Conservation (phyloP, 176 grass and related monocot species). For the Ensete glaucum region DNA sequence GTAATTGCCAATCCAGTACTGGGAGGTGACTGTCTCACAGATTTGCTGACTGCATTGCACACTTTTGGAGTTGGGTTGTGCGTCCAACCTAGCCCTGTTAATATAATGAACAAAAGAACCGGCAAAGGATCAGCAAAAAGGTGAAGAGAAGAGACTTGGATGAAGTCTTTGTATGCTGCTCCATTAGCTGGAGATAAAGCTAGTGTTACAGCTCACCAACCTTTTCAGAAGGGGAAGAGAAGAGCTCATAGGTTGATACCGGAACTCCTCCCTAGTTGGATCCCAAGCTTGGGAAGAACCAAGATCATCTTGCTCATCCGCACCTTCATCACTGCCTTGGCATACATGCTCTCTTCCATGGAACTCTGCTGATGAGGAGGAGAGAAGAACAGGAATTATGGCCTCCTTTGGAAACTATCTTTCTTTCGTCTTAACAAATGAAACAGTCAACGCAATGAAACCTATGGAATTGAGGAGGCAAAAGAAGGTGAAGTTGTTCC, state of each 20-base stretch:
- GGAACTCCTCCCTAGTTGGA: background rate
- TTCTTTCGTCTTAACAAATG: too few relatives aligned
- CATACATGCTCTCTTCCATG: background rate
- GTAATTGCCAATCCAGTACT: conserved; percentile 10
- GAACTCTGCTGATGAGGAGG: background rate
- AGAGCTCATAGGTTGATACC: conserved; percentile 2
- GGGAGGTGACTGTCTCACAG: conserved; percentile 3
- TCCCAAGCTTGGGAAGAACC: background rate
- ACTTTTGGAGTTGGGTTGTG: background rate
- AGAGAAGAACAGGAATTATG: background rate
- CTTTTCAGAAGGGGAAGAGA: conserved; percentile 10
- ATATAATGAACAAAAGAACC: conserved; percentile 2
- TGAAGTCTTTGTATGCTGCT: background rate
- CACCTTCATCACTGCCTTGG: conserved; percentile 7
- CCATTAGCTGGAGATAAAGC: background rate
- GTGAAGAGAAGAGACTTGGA: background rate
- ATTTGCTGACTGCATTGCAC: background rate
- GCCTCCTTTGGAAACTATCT: too few relatives aligned
- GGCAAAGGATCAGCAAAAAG: conserved; percentile 1
- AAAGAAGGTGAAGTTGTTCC: too few relatives aligned
- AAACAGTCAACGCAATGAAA: too few relatives aligned
- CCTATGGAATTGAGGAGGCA: too few relatives aligned
- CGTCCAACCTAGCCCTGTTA: conserved; percentile 2
- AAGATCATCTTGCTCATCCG: background rate
- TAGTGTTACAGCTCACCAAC: background rate